Conservation (phyloP, 768 basidiomycete genomes). For the Trametopsis cervina region DNA sequence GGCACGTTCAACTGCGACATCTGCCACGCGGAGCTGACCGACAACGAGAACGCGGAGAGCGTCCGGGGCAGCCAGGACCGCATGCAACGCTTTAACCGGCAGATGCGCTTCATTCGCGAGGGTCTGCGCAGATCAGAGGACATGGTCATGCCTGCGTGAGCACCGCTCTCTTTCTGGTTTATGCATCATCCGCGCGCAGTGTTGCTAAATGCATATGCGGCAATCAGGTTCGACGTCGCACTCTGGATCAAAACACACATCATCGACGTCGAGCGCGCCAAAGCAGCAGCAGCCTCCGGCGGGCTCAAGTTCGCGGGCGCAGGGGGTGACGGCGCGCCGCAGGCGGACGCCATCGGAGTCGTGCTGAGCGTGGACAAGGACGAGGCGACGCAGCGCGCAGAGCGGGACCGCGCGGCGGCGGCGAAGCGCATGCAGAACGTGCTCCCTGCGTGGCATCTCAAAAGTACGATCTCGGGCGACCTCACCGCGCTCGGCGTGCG, state of each 20-base stretch:
- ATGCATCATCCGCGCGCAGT: no score
- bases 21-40: slow-evolving; percentile 79
- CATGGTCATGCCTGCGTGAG: slow-evolving; percentile 78
- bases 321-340: slow-evolving; percentile 42
- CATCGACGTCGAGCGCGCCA: slow-evolving; percentile 47
- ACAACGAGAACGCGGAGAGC: slow-evolving; percentile 88
- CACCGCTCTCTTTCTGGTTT: no score
- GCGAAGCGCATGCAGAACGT: slow-evolving; percentile 86
- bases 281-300: slow-evolving; percentile 38
- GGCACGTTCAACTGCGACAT: slow-evolving; percentile 80
- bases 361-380: slow-evolving; percentile 89
- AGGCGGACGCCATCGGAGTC: slow-evolving; percentile 77
- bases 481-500: slow-evolving; percentile 81
- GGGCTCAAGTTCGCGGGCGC: slow-evolving; percentile 73
- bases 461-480: slow-evolving; percentile 92
- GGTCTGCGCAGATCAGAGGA: slow-evolving; percentile 85
- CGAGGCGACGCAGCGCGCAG: slow-evolving; percentile 62
- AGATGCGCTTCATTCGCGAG: slow-evolving; percentile 83
- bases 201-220: no score
- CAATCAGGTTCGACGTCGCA: slow-evolving; percentile 76
- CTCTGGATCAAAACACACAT: slow-evolving; percentile 76
- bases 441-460: slow-evolving; percentile 91
- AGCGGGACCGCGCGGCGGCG: slow-evolving; percentile 76
- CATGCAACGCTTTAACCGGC: slow-evolving; percentile 92
- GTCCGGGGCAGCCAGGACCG: slow-evolving; percentile 84